These are phyloP conservation scores for Phytophthora ramorum DNA, from an alignment of 352 stramenopile genomes.

Conservation along the genomic window DNA sequence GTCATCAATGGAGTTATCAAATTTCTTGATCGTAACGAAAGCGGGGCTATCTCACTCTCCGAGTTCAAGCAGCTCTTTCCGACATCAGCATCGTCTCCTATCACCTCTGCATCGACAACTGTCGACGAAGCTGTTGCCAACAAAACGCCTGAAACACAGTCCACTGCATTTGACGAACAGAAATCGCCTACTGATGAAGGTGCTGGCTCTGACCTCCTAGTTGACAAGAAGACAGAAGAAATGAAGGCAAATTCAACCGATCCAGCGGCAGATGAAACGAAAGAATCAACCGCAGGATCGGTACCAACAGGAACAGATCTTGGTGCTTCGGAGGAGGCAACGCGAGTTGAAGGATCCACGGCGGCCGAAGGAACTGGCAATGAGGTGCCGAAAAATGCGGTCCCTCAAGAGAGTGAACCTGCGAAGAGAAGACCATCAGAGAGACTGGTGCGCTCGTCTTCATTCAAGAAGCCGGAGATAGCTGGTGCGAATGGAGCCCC, in stretches of 20 bases:
- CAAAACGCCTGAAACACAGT: not conserved
- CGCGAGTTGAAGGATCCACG: not conserved
- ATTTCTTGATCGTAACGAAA: constrained; percentile 67
- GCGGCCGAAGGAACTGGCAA: not conserved
- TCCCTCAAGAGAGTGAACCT: not conserved
- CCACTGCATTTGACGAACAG: not conserved
- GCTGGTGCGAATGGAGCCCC: constrained; percentile 6
- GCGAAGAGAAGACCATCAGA: constrained; percentile 8
- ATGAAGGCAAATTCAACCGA: not conserved
- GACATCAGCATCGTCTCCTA: not conserved
- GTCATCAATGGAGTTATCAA: constrained; percentile 53
- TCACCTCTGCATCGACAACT: not conserved
- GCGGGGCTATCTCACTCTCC: constrained; percentile 61
- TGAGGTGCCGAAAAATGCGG: not conserved
- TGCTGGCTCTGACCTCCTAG: not conserved
- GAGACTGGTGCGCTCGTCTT: constrained; percentile 19
- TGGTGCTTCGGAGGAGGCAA: not conserved
- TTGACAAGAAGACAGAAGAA: constrained; percentile 3
- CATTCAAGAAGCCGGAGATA: constrained; percentile 23
- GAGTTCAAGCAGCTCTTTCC: constrained; percentile 75
- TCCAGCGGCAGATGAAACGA: not conserved
- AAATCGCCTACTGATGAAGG: not conserved
- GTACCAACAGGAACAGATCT: not conserved
- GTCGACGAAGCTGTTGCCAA: not conserved
- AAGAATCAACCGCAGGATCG: not conserved